Base-by-base conservation (phyloP, 106 monocot genomes). In the Apostasia shenzhenica region DNA sequence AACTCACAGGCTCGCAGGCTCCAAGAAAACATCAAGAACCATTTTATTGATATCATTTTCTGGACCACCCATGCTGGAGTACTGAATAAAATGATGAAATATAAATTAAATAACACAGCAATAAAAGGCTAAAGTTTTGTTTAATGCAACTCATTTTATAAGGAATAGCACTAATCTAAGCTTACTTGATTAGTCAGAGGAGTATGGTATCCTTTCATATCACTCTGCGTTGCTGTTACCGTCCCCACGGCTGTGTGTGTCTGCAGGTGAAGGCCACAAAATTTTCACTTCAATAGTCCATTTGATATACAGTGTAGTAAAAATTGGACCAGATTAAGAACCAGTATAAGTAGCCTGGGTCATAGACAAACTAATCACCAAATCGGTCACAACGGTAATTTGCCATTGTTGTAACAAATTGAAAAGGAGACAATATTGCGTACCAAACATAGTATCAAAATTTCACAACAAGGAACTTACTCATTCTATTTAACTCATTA, bases 171-270 rank as follows among this genome's bases (percentile, higher is more conserved):
- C 8, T 44, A n/a, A 44, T 11, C 67, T 40, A 67, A 52, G 8
- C 67, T 41, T 54, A 54, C 67, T 67, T 40, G 38, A 54, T 67
- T 67, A 9, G 54, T 51, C 26, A 67, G 53, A 67, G 67, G 67
- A 67, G 67, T 54, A 40, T 67, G 67, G 11, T 53, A 67, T 67
- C 67, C 67, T 67, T 67, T 67, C 41, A 67, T 12, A 53, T 67
- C 67, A 54, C 54, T 67, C 41, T 52, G 51, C 6, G 7, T 13
- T 41, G 67, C 41, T 39, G 67, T 67, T 67, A 41, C 67, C 40
- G 67, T 67, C 54, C 67, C 67, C 14, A 54, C 12, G 4, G 8
- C 52, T 54, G 67, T 8, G 48, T 48, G 46, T 48, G 26, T 48
- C 65, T 65, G 48, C 65, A 48, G 37, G 2, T 11, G 48, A 48